Base-by-base conservation (phyloP, 257 asterid species). In the Lithospermum erythrorhizon region DNA sequence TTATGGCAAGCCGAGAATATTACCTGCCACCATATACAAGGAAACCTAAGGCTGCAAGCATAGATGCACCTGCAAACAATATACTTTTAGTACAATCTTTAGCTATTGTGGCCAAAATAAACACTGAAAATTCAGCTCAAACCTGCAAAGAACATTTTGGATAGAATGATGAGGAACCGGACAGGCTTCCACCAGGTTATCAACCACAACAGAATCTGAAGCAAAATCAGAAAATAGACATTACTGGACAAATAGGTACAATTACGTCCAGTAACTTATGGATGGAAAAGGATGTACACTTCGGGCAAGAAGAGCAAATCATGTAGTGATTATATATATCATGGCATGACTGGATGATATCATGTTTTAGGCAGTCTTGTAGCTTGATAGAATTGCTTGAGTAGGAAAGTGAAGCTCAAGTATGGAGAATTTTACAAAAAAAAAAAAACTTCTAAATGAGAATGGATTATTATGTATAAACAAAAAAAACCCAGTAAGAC, bases 1-100 rank as follows among this genome's bases (percentile, higher is more conserved):
- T n/a, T 53, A 27, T 49, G 63, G 55, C 49, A 24, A 27, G 61
- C 63, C 32, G 57, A 61, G 51, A n/a, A 23, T 16, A 22, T 57
- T 81, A 91, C 98, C 98, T 88, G 82, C 98, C 98, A 65, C 98
- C 98, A 68, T 91, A 91, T 49, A 91, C 84, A 70, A 88, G 94
- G 78, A 91, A 91, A 49, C 96, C 96, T 72, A 91, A 67, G 55
- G 98, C 97, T 24, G 98, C 95, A 84, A 84, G 81, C 59, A 91
- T 73, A 63, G 89, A 88, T 51, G 86, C 95, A 58, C 95, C 98
- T 88, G 86, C 68, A 77, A 68, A 54, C 23, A 21, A 74, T 56
- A 71, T 57, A 67, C 57, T 62, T 58, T 78, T 47, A 75, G 74
- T 65, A 74, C 54, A 62, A 41, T 58, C 60, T 57, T 65, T 52